These are phyloP conservation scores for Aureobasidium musti DNA, from an alignment of 2,329 filamentous ascomycete species.

Conservation along the genomic window DNA sequence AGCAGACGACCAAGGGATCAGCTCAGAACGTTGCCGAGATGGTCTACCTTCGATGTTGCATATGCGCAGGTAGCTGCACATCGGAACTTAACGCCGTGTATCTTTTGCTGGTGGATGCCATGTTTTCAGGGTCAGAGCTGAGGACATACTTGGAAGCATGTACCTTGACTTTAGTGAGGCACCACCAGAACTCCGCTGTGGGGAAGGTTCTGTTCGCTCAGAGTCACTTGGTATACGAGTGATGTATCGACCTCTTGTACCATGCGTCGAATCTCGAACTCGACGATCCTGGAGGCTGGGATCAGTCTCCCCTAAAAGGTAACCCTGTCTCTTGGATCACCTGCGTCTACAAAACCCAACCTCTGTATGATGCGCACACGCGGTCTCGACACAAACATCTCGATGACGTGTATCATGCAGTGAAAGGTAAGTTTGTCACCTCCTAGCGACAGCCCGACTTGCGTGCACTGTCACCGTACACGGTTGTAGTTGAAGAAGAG, in stretches of 20 bases:
- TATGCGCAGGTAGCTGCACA: not conserved
- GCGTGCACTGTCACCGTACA: not conserved
- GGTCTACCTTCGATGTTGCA: not conserved
- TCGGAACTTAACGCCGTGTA: not conserved
- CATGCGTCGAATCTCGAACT: not conserved
- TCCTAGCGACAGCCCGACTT: not conserved
- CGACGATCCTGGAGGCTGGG: not conserved
- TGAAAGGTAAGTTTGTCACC: no score
- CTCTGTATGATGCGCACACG: not conserved
- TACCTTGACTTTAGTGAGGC: no score
- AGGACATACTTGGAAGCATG: not conserved
- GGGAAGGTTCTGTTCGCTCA: no score
- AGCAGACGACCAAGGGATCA: not conserved
- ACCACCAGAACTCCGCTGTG: no score
- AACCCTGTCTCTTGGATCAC: not conserved
- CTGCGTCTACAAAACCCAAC: not conserved
- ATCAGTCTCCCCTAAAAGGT: not conserved
- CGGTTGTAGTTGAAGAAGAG: not conserved
- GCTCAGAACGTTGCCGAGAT: not conserved
- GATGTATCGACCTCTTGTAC: not conserved
- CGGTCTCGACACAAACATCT: not conserved
- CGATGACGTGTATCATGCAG: no score
- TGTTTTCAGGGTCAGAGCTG: not conserved
- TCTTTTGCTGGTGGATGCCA: not conserved
- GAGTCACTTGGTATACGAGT: no score